Percentiles rank a stretch among this genome's conserved stretches.
These are phyloP conservation scores for Mrakia frigida DNA, from an alignment of 768 basidiomycete species.

Conservation along the genomic window DNA sequence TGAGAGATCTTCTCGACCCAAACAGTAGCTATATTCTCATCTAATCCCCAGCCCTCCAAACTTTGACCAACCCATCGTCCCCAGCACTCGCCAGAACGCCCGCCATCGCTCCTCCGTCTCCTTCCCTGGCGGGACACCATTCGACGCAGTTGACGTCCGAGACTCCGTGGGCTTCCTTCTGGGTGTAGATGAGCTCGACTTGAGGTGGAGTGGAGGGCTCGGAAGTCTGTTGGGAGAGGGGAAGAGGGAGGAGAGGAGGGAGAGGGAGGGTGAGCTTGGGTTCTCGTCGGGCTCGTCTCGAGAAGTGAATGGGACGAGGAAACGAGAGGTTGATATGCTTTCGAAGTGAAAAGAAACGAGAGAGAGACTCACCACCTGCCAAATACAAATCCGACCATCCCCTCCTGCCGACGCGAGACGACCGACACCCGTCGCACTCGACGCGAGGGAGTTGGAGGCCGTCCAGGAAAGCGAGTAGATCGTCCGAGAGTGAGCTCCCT, in stretches of 20 bases:
- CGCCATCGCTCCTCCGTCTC: neutral
- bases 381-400: slow-evolving; percentile 77
- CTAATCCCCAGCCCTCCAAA: slow-evolving; percentile 56
- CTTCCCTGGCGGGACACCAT: slow-evolving; percentile 61
- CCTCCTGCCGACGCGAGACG: slow-evolving; percentile 81
- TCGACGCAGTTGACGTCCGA: slow-evolving; percentile 76
- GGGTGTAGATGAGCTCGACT: slow-evolving; percentile 51
- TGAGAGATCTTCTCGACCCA: no score
- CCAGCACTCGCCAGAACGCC: slow-evolving; percentile 26
- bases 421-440: slow-evolving; percentile 52
- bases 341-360: neutral
- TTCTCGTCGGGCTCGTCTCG: neutral
- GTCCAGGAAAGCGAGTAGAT: slow-evolving; percentile 76
- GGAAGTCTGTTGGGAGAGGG: neutral
- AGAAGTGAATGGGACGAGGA: neutral
- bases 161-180: slow-evolving; percentile 68
- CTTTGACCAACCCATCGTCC: slow-evolving; percentile 68
- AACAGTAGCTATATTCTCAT: neutral
- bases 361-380: slow-evolving; percentile 54
- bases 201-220: neutral
- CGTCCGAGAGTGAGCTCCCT: slow-evolving; percentile 46
- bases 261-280: neutral
- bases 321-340: no score
- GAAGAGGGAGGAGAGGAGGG: neutral
- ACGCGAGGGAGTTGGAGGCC: slow-evolving; percentile 42